Conservation (phyloP, 805 yeast genomes). For the Kluyveromyces lactis region DNA sequence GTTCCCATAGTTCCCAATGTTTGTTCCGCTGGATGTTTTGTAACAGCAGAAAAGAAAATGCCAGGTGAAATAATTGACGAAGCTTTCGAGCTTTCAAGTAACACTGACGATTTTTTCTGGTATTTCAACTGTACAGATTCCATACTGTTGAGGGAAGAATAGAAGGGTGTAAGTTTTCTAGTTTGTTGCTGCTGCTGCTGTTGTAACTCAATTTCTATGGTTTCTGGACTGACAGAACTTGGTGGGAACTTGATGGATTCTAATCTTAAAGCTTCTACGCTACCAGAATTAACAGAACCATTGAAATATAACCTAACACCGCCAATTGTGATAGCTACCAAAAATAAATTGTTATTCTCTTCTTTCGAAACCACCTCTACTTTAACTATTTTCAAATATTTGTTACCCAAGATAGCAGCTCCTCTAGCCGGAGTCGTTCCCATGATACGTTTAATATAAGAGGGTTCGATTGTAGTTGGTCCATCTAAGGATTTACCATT, state of each 20-base stretch:
- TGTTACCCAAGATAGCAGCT: constrained; percentile 48
- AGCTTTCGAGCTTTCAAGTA: constrained; percentile 50
- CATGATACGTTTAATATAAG: constrained; percentile 32
- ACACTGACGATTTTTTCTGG: constrained; percentile 45
- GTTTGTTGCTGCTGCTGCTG: constrained; percentile 34
- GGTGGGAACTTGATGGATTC: constrained; percentile 61
- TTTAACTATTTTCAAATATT: constrained; percentile 51
- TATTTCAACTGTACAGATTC: constrained; percentile 35
- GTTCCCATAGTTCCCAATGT: constrained; percentile 11
- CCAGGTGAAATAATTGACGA: constrained; percentile 74
- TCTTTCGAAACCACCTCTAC: constrained; percentile 41
- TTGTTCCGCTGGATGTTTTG: constrained; percentile 19
- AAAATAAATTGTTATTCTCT: constrained; percentile 62
- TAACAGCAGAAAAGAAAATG: constrained; percentile 64
- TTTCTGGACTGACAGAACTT: constrained; percentile 27
- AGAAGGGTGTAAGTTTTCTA: constrained; percentile 26
- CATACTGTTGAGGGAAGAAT: constrained; percentile 21
- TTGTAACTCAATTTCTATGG: constrained; percentile 26
- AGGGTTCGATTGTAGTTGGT: constrained; percentile 31
- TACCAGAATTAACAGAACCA: constrained; percentile 31
- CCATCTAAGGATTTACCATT: constrained; percentile 35
- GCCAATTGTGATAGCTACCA: constrained; percentile 70
- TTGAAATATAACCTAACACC: constrained; percentile 70
- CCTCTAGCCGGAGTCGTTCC: constrained; percentile 39
- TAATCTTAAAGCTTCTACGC: constrained; percentile 34